Conservation (phyloP, 208 protist genomes). For the Wallacemonas sp. region DNA sequence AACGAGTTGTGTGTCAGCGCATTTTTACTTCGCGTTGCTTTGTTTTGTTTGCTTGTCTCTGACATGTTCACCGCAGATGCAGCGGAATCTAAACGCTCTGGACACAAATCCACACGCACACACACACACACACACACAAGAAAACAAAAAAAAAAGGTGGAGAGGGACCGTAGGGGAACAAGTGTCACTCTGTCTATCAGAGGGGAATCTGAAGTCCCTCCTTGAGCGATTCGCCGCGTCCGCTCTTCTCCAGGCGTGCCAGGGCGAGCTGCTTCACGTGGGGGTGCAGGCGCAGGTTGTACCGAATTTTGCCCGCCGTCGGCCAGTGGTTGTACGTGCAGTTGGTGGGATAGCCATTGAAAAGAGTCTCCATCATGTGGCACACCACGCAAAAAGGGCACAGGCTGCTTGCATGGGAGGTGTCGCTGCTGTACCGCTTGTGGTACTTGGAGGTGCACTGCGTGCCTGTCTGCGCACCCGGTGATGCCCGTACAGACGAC, state of each 20-base stretch:
- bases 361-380: slow-evolving; percentile 76
- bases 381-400: slow-evolving; percentile 71
- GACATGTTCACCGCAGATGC: too few species aligned
- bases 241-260: slow-evolving; percentile 32
- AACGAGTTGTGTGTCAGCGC: too few species aligned
- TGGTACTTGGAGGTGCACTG: slow-evolving; percentile 67
- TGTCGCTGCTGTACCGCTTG: slow-evolving; percentile 35
- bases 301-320: slow-evolving; percentile 45
- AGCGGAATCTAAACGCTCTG: too few species aligned
- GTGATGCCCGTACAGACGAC: not conserved
- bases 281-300: slow-evolving; percentile 50
- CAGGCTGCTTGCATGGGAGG: slow-evolving; percentile 45
- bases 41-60: not conserved
- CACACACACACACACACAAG: too few species aligned
- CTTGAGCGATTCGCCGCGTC: slow-evolving; percentile 31
- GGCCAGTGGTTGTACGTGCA: slow-evolving; percentile 75
- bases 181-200: not conserved
- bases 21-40: not conserved
- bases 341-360: slow-evolving; percentile 41
- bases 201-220: slow-evolving; percentile 33
- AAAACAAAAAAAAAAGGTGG: slow-evolving; percentile 12
- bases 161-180: not conserved
- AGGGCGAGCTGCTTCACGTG: slow-evolving; percentile 37
- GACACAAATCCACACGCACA: too few species aligned
- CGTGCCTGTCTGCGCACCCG: not conserved